Evolutionary conservation across 2,329 filamentous ascomycete species (phyloP), one percentile per base, ranked within the genome.

Genomic region (Pyricularia grisea): DNA sequence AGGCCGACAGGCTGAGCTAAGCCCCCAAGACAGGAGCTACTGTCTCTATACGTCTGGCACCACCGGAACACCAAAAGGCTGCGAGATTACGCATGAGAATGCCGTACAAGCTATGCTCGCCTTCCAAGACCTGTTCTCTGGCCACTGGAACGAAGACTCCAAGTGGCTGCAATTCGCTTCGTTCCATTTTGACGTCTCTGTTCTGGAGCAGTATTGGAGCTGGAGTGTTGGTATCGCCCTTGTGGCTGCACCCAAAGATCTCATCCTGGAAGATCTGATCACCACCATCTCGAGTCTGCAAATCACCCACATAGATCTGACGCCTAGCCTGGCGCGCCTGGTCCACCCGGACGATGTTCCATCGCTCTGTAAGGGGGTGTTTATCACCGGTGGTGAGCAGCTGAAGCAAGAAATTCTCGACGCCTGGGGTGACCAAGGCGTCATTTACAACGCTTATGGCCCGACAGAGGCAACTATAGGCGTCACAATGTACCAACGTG

Each of bases 381-480:
- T 97, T 76, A 97, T 97, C 72, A 97, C 94, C 0, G 94, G 94
- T 9, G 94, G 94, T 2, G 94, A 97, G 76, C 88, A 92, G 67
- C 81, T 97, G 23, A 94, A 92, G 73, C 92, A 95, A 74, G 94
- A 97, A 71, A 96, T 97, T 66, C 82, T 97, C 1, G 91, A 97
- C 73, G 85, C 83, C 0, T 97, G 94, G 94, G 94, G 94, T 0
- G 84, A 89, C 0, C 85, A 89, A 69, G 84, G 84, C 1, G 92
- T 93, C 63, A 93, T 98, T 17, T 94, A 97, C 81, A 97, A 97
- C 74, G 93, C 93, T 2, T 93, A 97, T 72, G 94, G 94, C 0
- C 94, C 94, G 0, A 97, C 94, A 0, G 94, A 97, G 77, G 91
- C 92, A 0, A 97, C 94, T 0, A 97, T 97, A 72, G 94, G 94